Evolutionary conservation across 2,329 filamentous ascomycete species (phyloP).

Genomic region (Cordyceps cateniannulata): DNA sequence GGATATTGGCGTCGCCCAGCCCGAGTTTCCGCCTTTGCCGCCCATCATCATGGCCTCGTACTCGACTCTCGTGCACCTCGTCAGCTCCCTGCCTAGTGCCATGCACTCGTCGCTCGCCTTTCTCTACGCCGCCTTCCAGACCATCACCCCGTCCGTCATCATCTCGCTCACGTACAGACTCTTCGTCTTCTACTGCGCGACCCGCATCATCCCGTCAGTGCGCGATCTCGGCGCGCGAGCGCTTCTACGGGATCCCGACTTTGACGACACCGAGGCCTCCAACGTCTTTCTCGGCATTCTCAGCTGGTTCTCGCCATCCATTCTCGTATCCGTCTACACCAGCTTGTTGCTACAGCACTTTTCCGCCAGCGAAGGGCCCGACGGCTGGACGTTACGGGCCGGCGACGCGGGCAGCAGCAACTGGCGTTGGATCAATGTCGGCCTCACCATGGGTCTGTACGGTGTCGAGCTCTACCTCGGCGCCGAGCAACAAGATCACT

Average conservation of each 20-base stretch:
- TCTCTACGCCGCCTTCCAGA: constrained; percentile 85
- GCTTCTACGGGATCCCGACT: constrained; percentile 73
- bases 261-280: constrained; percentile 80
- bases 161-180: constrained; percentile 91
- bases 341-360: constrained; percentile 95
- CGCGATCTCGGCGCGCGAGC: constrained; percentile 78
- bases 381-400: constrained; percentile 79
- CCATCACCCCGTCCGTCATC: constrained; percentile 91
- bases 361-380: constrained; percentile 63
- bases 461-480: constrained; percentile 85
- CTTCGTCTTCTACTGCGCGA: constrained; percentile 91
- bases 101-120: constrained; percentile 80
- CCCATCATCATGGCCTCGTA: constrained; percentile 99
- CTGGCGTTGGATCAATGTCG: constrained; percentile 92
- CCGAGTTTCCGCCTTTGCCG: constrained; percentile 93
- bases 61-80: constrained; percentile 77
- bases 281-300: constrained; percentile 75
- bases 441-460: constrained; percentile 82
- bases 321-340: constrained; percentile 93
- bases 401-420: constrained; percentile 74
- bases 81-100: constrained; percentile 76
- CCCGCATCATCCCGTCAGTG: constrained; percentile 90
- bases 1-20: constrained; percentile 49
- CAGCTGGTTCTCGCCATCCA: constrained; percentile 90
- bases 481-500: constrained; percentile 81